Base-by-base conservation (phyloP, 495 filamentous ascomycete species). In the Astrothelium subdiscretum region DNA sequence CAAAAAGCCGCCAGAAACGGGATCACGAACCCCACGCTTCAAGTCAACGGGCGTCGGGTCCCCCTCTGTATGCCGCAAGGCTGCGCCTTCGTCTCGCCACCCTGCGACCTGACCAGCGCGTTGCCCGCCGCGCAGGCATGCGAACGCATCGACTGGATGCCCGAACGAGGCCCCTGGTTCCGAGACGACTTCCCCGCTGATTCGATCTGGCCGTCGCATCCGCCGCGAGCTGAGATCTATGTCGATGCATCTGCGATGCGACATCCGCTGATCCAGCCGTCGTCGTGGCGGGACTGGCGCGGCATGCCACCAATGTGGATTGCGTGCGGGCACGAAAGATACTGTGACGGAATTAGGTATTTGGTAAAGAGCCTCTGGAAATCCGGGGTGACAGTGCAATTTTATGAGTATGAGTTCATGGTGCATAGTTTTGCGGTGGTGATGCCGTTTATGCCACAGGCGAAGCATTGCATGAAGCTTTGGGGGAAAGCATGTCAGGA, bases 1-100 rank as follows among this genome's bases (percentile, higher is more conserved):
- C 35, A 32, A 59, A 27, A 35, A 48, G 31, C 52, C 57, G 62
- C 63, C 59, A 66, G 58, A 10, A 26, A 29, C n/a, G 22, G 22
- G 0, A 26, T 54, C 20, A 29, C 48, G 0, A 26, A 26, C 24
- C 48, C 48, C 26, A 54, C 48, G 20, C 3, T 29, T 11, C 48
- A 54, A 29, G 29, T 54, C n/a, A 54, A 29, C 10, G 48, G 48
- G 24, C n/a, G 29, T 3, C 48, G 29, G 8, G 48, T 54, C 8
- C 22, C 48, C 24, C 24, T 54, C n/a, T 5, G 24, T 6, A 54
- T 54, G 48, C 48, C 48, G 3, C 4, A 20, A 24, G 48, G 48
- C n/a, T 54, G 48, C 48, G 48, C 48, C 24, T 54, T 54, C 24
- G 12, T 27, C 48, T 54, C 48, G 26, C 48, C 48, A 11, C 48